Conservation (phyloP, 164 flowering plant species). For the Echeveria elegans region DNA sequence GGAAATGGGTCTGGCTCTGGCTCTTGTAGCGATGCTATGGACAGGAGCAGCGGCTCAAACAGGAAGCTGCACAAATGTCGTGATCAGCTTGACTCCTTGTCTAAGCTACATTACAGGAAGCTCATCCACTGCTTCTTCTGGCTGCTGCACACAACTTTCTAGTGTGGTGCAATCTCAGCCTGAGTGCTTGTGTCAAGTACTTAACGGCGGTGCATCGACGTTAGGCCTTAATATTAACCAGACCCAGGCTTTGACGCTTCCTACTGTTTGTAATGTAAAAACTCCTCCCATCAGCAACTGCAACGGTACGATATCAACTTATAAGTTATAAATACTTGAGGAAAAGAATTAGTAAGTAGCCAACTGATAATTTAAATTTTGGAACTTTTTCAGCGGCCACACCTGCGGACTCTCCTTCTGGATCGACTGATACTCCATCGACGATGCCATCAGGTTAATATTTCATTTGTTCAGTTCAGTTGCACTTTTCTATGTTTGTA, state of each 20-base stretch:
- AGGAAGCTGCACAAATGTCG: constrained; percentile 37
- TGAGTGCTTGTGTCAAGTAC: constrained; percentile 53
- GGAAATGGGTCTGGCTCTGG: constrained; percentile 19
- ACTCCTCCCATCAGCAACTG: constrained; percentile 61
- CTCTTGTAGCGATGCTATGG: constrained; percentile 24
- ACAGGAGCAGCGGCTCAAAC: constrained; percentile 48
- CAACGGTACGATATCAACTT: constrained; percentile 25
- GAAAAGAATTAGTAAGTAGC: too few relatives aligned
- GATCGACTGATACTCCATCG: constrained; percentile 2
- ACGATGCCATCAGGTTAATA: not conserved
- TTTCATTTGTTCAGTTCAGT: not conserved
- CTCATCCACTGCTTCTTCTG: constrained; percentile 50
- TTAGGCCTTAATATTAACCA: constrained; percentile 61
- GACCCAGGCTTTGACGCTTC: constrained; percentile 62
- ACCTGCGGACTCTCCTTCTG: constrained; percentile 1
- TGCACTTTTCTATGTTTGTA: not conserved
- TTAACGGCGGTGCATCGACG: constrained; percentile 40
- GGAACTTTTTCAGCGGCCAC: not conserved
- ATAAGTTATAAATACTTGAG: not conserved
- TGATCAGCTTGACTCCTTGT: constrained; percentile 65
- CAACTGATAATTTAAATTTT: not conserved
- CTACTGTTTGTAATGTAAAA: constrained; percentile 62
- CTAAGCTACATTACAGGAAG: constrained; percentile 60
- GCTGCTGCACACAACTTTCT: constrained; percentile 68
- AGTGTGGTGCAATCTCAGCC: constrained; percentile 49